These are phyloP conservation scores for Chlorella sp. DNA, from an alignment of 139 green algal genomes.

Conservation along the genomic window DNA sequence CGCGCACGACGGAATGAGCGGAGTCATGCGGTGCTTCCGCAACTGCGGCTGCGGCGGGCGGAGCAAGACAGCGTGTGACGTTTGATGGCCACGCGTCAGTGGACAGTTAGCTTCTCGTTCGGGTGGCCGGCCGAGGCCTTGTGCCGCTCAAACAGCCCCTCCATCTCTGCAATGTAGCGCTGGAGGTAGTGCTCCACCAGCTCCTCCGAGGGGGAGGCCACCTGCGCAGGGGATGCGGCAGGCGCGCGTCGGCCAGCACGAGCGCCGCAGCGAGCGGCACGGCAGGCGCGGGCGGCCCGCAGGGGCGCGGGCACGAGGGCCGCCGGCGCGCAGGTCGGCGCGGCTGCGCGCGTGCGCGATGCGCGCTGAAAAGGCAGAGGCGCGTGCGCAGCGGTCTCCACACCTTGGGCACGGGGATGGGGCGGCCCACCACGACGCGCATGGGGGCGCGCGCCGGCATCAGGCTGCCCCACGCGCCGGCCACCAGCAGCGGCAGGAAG, in stretches of 20 bases:
- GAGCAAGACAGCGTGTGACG: too few species aligned
- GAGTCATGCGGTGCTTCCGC: too few species aligned
- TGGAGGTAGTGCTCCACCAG: constrained; percentile 29
- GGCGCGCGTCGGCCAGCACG: too few species aligned
- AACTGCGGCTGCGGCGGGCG: too few species aligned
- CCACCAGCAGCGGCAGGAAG: constrained; percentile 3
- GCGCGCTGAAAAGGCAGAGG: too few species aligned
- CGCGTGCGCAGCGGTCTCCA: neutral
- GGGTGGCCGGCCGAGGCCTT: constrained; percentile 23
- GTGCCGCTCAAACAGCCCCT: constrained; percentile 24
- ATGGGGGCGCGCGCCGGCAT: constrained; percentile 11
- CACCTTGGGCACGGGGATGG: constrained; percentile 25
- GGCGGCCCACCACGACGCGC: constrained; percentile 29
- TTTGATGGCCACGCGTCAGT: neutral
- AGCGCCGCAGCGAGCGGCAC: too few species aligned
- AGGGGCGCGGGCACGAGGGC: too few species aligned
- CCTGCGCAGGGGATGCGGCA: too few species aligned
- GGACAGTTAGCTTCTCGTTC: neutral
- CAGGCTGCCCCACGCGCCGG: constrained; percentile 2
- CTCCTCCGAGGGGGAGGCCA: constrained; percentile 1
- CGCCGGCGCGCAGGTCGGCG: too few species aligned
- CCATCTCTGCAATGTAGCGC: constrained; percentile 31
- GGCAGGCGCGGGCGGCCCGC: too few species aligned
- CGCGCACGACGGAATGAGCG: too few species aligned
- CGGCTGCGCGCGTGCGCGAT: too few species aligned